phyloP scores from a whole-genome alignment of 2,329 filamentous ascomycete genomes.

The Phialophora verrucosa region DNA sequence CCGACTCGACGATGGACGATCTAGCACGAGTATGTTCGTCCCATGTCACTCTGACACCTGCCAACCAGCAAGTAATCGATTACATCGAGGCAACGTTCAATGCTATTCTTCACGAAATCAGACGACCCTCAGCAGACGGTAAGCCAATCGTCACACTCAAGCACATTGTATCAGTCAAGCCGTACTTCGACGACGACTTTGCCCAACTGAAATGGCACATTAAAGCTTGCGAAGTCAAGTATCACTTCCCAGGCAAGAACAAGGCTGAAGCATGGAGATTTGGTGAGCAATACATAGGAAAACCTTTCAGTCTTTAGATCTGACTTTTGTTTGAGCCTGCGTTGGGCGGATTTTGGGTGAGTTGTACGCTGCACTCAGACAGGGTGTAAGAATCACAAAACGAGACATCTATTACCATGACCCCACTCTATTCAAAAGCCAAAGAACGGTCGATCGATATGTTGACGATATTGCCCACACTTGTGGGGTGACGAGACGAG shows the following conservation, averaged over 20 bases:
- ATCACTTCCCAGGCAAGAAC: constrained; percentile 62
- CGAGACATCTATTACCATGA: constrained; percentile 69
- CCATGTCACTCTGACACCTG: not conserved
- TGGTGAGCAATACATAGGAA: constrained; percentile 45
- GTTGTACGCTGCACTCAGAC: constrained; percentile 58
- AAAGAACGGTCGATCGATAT: constrained; percentile 62
- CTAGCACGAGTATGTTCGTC: not conserved
- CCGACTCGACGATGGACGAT: constrained; percentile 1
- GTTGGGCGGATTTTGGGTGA: constrained; percentile 57
- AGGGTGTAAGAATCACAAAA: constrained; percentile 60
- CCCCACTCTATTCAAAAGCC: constrained; percentile 63
- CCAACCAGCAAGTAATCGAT: constrained; percentile 32
- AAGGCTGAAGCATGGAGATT: constrained; percentile 65
- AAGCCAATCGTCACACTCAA: constrained; percentile 39
- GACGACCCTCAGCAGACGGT: constrained; percentile 37
- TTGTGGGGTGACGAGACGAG: constrained; percentile 59
- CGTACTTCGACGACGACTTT: constrained; percentile 38
- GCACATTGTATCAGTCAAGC: constrained; percentile 42
- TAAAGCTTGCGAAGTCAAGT: constrained; percentile 41
- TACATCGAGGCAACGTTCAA: constrained; percentile 36
- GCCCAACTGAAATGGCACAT: constrained; percentile 40
- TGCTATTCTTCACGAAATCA: constrained; percentile 32
- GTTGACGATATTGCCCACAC: constrained; percentile 68
- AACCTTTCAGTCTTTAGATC: constrained; percentile 28
- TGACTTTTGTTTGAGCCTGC: constrained; percentile 31